Percentiles rank a stretch among this genome's conserved stretches.
These are phyloP conservation scores for Colletotrichum brevisporum DNA, from an alignment of 2,329 filamentous ascomycete genomes.

Conservation along the genomic window DNA sequence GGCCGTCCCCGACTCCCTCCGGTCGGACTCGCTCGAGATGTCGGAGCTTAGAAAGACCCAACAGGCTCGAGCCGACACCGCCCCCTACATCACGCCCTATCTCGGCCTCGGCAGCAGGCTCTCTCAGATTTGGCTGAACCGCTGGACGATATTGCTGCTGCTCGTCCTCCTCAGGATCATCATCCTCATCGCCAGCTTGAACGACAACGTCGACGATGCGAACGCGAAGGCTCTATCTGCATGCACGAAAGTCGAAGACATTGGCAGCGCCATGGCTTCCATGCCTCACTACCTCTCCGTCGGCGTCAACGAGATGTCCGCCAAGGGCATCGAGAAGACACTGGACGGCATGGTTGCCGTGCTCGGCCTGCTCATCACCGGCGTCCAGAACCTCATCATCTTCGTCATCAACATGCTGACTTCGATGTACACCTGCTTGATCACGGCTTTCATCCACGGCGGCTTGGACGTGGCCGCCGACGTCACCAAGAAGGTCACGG, in stretches of 20 bases:
- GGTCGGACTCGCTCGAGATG: slow-evolving; percentile 54
- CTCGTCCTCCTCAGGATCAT: slow-evolving; percentile 88
- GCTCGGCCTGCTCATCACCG: slow-evolving; percentile 83
- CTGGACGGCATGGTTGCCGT: slow-evolving; percentile 85
- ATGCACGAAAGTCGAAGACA: slow-evolving; percentile 91
- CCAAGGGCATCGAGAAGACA: slow-evolving; percentile 83
- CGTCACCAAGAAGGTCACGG: slow-evolving; percentile 66
- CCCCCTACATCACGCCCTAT: slow-evolving; percentile 86
- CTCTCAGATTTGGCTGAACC: slow-evolving; percentile 97
- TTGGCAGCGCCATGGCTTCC: slow-evolving; percentile 95
- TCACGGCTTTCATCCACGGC: slow-evolving; percentile 85
- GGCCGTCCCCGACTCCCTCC: slow-evolving; percentile 54
- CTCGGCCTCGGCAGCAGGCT: slow-evolving; percentile 90
- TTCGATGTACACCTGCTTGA: slow-evolving; percentile 90
- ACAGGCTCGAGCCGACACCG: slow-evolving; percentile 65
- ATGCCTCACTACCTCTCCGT: slow-evolving; percentile 96
- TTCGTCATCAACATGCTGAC: slow-evolving; percentile 95
- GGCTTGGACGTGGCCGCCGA: slow-evolving; percentile 77
- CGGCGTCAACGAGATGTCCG: slow-evolving; percentile 89
- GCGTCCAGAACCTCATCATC: slow-evolving; percentile 87
- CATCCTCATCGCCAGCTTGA: slow-evolving; percentile 79
- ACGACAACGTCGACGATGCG: slow-evolving; percentile 81
- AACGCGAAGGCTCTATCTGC: slow-evolving; percentile 87
- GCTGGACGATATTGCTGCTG: slow-evolving; percentile 92
- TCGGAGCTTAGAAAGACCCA: slow-evolving; percentile 49